phyloP scores from a whole-genome alignment of 1,284 basidiomycete species.

The Leccinum griseonigrum region DNA sequence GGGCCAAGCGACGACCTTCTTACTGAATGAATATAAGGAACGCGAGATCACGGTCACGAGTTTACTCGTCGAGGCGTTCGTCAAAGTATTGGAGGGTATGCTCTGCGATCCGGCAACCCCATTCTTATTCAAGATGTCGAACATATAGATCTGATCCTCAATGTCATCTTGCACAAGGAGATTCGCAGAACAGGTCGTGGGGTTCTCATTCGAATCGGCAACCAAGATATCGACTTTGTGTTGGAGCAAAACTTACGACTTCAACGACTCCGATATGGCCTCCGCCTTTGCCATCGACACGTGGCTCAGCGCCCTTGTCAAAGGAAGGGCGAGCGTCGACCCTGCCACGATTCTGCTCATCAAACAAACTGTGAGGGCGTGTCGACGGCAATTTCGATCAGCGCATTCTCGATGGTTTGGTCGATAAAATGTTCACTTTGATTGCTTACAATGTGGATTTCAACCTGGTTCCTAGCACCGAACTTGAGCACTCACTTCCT shows the following conservation, averaged over 20 bases:
- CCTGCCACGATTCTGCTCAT: slow-evolving; percentile 86
- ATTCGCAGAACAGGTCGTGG: slow-evolving; percentile 94
- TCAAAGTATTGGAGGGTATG: slow-evolving; percentile 94
- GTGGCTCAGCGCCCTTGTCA: slow-evolving; percentile 79
- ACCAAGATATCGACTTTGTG: slow-evolving; percentile 99
- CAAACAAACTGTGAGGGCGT: slow-evolving; percentile 94
- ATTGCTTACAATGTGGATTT: slow-evolving; percentile 91
- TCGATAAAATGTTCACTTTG: slow-evolving; percentile 85
- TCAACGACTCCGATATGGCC: slow-evolving; percentile 96
- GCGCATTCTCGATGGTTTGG: slow-evolving; percentile 86
- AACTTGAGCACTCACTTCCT: slow-evolving; percentile 79
- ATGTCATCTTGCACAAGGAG: slow-evolving; percentile 97
- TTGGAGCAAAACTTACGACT: slow-evolving; percentile 95
- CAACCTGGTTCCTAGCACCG: slow-evolving; percentile 85
- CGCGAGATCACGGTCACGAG: slow-evolving; percentile 98
- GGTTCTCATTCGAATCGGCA: slow-evolving; percentile 96
- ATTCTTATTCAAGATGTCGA: slow-evolving; percentile 98
- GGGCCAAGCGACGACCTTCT: slow-evolving; percentile 95
- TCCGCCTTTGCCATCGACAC: slow-evolving; percentile 90
- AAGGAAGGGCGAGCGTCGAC: slow-evolving; percentile 88
- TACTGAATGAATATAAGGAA: slow-evolving; percentile 93
- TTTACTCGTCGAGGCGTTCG: slow-evolving; percentile 98
- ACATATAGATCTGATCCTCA: slow-evolving; percentile 96
- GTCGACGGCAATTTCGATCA: slow-evolving; percentile 95
- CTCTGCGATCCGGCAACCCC: slow-evolving; percentile 98